phyloP scores from a whole-genome alignment of 148 eudicot species.

The Linanthus parryae region DNA sequence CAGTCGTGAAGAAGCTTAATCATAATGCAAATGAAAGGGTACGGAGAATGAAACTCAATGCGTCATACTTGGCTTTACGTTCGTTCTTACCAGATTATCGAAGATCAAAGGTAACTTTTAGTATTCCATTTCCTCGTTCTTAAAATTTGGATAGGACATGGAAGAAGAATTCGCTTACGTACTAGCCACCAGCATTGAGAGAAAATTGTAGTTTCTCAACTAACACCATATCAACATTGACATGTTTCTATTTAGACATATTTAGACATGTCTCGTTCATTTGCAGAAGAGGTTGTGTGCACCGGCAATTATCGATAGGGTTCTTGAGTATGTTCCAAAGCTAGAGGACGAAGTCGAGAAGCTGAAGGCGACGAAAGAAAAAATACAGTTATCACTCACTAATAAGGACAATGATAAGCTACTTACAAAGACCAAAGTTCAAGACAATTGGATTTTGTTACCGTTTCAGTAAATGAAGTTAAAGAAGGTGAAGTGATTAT shows the following conservation, averaged over 20 bases:
- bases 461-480: conserved; percentile 39
- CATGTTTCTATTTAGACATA: no score
- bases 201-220: no score
- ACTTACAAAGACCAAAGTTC: background rate
- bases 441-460: no score
- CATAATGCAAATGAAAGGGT: conserved; percentile 57
- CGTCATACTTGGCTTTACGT: conserved; percentile 31
- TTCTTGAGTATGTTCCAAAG: conserved; percentile 44
- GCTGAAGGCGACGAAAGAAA: conserved; percentile 26
- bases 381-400: no score
- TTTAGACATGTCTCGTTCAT: no score
- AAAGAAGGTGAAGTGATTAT: conserved; percentile 34
- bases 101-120: conserved; percentile 33
- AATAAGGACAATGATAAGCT: conserved; percentile 7
- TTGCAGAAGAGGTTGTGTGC: conserved; percentile 48
- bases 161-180: no score
- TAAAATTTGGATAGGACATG: no score
- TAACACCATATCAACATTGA: no score
- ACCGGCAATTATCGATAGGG: conserved; percentile 43
- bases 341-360: conserved; percentile 34
- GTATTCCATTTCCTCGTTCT: no score
- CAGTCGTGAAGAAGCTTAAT: conserved; percentile 26
- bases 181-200: no score
- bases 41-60: conserved; percentile 41
- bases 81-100: conserved; percentile 41